Conservation (phyloP, 495 filamentous ascomycete species). For the Penicillium silybi region DNA sequence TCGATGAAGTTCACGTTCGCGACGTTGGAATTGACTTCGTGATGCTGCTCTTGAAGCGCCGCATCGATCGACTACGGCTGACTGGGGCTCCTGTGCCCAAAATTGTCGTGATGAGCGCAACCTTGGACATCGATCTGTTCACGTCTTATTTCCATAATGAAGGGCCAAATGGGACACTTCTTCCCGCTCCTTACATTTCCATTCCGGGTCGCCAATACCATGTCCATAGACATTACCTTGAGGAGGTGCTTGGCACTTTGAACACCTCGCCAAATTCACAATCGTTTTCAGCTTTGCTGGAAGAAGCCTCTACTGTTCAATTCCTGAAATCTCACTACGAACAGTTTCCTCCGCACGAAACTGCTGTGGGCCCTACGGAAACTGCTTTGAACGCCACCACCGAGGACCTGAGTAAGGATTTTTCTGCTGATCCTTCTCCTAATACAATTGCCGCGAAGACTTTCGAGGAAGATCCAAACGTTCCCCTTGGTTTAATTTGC, state of each 20-base stretch:
- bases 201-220: conserved; percentile 56
- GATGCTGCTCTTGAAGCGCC: conserved; percentile 50
- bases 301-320: neutral
- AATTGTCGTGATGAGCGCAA: conserved; percentile 59
- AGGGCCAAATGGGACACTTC: conserved; percentile 19
- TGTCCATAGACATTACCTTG: conserved; percentile 50
- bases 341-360: neutral
- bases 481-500: conserved; percentile 47
- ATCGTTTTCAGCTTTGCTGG: conserved; percentile 19
- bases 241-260: conserved; percentile 43
- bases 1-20: conserved; percentile 62
- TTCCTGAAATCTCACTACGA: conserved; percentile 9
- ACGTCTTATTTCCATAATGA: conserved; percentile 47
- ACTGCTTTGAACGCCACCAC: neutral
- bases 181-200: conserved; percentile 47
- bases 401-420: neutral
- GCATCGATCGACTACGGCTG: conserved; percentile 31
- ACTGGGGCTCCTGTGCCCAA: conserved; percentile 39
- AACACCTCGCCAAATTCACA: conserved; percentile 14
- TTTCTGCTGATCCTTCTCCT: neutral
- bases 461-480: conserved; percentile 36
- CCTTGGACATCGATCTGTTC: conserved; percentile 53
- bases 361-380: neutral
- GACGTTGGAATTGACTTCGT: conserved; percentile 53
- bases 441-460: neutral